Conservation (phyloP, 306 rosid genomes). For the Quercus parvula region DNA sequence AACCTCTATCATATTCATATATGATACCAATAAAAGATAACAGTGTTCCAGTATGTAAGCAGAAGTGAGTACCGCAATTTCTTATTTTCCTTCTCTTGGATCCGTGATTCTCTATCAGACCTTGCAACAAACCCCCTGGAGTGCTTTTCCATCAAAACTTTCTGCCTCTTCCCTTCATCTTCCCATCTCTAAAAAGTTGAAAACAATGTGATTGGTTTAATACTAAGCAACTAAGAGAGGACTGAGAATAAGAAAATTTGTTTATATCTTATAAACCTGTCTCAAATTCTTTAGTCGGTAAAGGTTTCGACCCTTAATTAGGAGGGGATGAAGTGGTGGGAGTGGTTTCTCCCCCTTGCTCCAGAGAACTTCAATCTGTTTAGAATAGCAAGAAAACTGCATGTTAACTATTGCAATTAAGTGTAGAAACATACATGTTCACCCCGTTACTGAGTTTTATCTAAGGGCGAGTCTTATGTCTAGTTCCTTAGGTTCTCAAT, state of each 20-base stretch:
- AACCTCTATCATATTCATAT: neutral
- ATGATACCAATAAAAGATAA: neutral
- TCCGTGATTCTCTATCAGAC: conserved; percentile 60
- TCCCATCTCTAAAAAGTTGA: conserved; percentile 64
- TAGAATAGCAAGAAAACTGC: conserved; percentile 12
- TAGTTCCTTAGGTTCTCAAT: too few species aligned
- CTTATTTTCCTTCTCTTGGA: conserved; percentile 52
- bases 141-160: conserved; percentile 72
- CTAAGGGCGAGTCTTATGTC: neutral
- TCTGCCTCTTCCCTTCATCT: conserved; percentile 63
- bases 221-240: conserved; percentile 1
- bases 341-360: conserved; percentile 88
- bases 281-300: conserved; percentile 79
- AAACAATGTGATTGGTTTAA: conserved; percentile 11
- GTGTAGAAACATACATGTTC: neutral
- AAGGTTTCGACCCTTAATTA: conserved; percentile 91
- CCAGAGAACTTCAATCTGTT: conserved; percentile 92
- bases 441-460: neutral
- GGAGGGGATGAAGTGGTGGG: conserved; percentile 75
- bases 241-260: conserved; percentile 11
- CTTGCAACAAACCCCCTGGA: conserved; percentile 73
- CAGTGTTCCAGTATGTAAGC: neutral
- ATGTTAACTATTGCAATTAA: conserved; percentile 11
- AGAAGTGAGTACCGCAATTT: conserved; percentile 32
- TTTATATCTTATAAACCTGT: conserved; percentile 51